Evolutionary conservation across 352 stramenopile genomes (phyloP).

Genomic region (Pythium phragmitis): DNA sequence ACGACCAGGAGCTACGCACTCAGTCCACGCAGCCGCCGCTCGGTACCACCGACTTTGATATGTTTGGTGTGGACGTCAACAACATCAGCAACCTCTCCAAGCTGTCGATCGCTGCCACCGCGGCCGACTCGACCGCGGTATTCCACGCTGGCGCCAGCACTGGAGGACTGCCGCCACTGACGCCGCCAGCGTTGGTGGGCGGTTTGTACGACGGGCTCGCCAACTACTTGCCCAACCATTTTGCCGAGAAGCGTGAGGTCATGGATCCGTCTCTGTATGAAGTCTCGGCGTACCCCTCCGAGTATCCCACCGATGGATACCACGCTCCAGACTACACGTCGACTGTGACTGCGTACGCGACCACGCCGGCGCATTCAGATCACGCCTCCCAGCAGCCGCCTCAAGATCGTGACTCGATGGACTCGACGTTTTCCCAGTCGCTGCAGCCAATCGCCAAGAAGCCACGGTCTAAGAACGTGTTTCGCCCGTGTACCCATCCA

Average conservation of each 20-base stretch:
- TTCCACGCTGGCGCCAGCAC: background rate
- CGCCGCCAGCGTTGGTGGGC: background rate
- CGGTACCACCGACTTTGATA: constrained; percentile 14
- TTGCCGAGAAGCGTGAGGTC: constrained; percentile 20
- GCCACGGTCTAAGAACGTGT: constrained; percentile 67
- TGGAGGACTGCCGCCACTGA: background rate
- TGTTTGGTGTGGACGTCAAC: constrained; percentile 15
- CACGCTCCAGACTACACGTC: background rate
- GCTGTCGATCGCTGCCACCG: constrained; percentile 22
- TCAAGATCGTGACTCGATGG: background rate
- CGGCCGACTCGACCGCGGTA: constrained; percentile 1
- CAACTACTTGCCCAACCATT: constrained; percentile 21
- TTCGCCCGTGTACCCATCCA: constrained; percentile 54
- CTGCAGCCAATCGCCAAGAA: constrained; percentile 53
- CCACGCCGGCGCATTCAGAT: background rate
- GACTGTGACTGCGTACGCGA: background rate
- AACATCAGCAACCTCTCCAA: constrained; percentile 25
- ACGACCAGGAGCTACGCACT: background rate
- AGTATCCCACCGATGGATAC: constrained; percentile 8
- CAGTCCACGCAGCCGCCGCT: background rate
- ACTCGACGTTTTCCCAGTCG: constrained; percentile 15
- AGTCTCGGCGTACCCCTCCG: constrained; percentile 1
- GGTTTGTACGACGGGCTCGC: constrained; percentile 8
- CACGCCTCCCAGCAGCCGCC: background rate
- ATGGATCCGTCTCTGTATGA: constrained; percentile 16